phyloP scores from a whole-genome alignment of 768 basidiomycete genomes.

The Postia placenta region DNA sequence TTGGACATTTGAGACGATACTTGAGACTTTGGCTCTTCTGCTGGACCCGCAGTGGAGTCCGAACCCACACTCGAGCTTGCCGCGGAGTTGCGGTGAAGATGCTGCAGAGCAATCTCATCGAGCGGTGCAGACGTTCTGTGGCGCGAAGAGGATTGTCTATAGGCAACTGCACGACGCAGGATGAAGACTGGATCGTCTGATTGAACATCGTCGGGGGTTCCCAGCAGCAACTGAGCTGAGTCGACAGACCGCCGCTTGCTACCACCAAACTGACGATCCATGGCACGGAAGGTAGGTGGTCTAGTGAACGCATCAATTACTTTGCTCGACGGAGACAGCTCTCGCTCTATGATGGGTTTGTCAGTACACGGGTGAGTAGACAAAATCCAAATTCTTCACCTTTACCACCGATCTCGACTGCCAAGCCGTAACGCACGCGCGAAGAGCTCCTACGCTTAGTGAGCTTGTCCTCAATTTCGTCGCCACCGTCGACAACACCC shows the following conservation, averaged over 20 bases:
- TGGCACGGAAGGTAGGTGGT: slow-evolving; percentile 64
- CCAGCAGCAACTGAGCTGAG: slow-evolving; percentile 56
- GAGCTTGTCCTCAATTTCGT: slow-evolving; percentile 93
- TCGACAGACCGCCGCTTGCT: slow-evolving; percentile 86
- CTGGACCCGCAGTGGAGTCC: slow-evolving; percentile 27
- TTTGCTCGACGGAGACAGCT: slow-evolving; percentile 74
- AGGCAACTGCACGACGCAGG: slow-evolving; percentile 75
- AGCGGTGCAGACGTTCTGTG: slow-evolving; percentile 70
- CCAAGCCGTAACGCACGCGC: slow-evolving; percentile 80
- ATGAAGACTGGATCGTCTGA: slow-evolving; percentile 87
- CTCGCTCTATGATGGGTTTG: slow-evolving; percentile 48
- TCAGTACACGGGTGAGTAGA: not conserved
- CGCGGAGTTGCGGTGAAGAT: slow-evolving; percentile 61
- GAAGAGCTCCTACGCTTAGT: slow-evolving; percentile 71
- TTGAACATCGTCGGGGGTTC: slow-evolving; percentile 65
- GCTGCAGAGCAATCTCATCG: slow-evolving; percentile 77
- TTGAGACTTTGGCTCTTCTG: slow-evolving; percentile 34
- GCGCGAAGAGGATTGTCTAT: slow-evolving; percentile 57
- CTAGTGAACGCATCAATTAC: slow-evolving; percentile 78
- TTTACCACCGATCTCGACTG: slow-evolving; percentile 49
- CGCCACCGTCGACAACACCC: slow-evolving; percentile 98
- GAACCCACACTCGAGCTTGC: slow-evolving; percentile 52
- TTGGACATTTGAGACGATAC: slow-evolving; percentile 41
- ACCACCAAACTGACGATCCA: slow-evolving; percentile 42
- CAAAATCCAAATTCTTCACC: slow-evolving; percentile 39